Conservation (phyloP, 2,329 filamentous ascomycete species). For the Alternaria metachromatica region DNA sequence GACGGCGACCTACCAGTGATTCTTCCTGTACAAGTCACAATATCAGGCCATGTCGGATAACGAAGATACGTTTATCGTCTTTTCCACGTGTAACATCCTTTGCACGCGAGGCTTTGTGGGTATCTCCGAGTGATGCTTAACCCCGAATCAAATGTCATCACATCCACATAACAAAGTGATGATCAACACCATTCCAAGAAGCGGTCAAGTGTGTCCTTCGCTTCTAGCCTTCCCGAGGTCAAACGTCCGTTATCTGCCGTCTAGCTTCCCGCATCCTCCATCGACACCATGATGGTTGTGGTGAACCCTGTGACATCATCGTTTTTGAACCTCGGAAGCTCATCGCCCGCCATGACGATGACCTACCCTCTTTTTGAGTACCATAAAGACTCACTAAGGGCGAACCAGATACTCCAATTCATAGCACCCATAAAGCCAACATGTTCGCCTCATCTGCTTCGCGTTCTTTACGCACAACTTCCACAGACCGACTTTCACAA, state of each 20-base stretch:
- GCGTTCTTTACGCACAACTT: constrained; percentile 19
- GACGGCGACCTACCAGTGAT: not conserved
- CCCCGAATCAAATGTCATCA: not conserved
- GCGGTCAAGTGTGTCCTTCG: not conserved
- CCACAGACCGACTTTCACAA: constrained; percentile 22
- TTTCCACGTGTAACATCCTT: not conserved
- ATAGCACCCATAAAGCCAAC: not conserved
- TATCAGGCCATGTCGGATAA: not conserved
- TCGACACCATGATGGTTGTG: not conserved
- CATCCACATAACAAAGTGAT: not conserved
- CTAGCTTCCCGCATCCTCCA: not conserved
- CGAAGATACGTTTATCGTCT: not conserved
- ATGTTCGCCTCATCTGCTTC: constrained; percentile 25
- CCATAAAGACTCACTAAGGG: not conserved
- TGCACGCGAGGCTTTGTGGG: not conserved
- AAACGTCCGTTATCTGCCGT: not conserved
- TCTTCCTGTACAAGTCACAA: not conserved
- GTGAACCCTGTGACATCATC: constrained; percentile 5
- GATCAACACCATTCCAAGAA: not conserved
- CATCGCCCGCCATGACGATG: constrained; percentile 1
- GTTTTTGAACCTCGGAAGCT: not conserved
- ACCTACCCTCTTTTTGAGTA: not conserved
- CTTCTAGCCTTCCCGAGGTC: not conserved
- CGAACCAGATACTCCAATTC: not conserved
- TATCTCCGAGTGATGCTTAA: not conserved